phyloP scores from a whole-genome alignment of 371 early-diverging fungal genomes.

The Lichtheimia ramosa region DNA sequence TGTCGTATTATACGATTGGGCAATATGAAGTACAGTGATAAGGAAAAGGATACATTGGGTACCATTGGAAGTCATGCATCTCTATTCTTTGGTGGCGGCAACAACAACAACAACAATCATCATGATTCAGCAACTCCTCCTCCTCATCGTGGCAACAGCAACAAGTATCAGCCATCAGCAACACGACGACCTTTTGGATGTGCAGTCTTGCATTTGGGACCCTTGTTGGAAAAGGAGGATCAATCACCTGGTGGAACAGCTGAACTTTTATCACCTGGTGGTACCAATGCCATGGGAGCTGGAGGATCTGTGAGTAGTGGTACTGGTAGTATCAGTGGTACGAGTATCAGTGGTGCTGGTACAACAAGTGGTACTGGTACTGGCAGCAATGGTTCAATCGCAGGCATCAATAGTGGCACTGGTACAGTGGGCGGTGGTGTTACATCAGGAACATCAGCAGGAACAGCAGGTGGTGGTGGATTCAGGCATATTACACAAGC shows the following conservation, averaged over 20 bases:
- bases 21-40: constrained; percentile 58
- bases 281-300: constrained; percentile 4
- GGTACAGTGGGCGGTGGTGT: too few relatives aligned
- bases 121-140: not conserved
- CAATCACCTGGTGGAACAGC: constrained; percentile 8
- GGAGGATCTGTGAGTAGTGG: not conserved
- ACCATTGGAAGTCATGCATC: constrained; percentile 29
- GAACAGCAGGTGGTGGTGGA: constrained; percentile 7
- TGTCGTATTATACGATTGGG: constrained; percentile 68
- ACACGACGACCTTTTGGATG: constrained; percentile 67
- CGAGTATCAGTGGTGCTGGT: not conserved
- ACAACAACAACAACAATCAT: constrained; percentile 9
- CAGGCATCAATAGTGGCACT: too few relatives aligned
- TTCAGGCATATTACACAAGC: constrained; percentile 5
- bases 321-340: constrained; percentile 4
- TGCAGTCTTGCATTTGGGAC: constrained; percentile 57
- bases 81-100: constrained; percentile 22
- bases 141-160: not conserved
- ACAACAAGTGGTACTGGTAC: not conserved
- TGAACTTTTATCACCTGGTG: constrained; percentile 7
- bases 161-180: constrained; percentile 6
- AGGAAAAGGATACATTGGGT: constrained; percentile 41
- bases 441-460: not conserved
- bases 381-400: not conserved
- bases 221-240: constrained; percentile 29